phyloP scores from a whole-genome alignment of 192 early-diverging fungal genomes.

The Fimicolochytrium jonesii region DNA sequence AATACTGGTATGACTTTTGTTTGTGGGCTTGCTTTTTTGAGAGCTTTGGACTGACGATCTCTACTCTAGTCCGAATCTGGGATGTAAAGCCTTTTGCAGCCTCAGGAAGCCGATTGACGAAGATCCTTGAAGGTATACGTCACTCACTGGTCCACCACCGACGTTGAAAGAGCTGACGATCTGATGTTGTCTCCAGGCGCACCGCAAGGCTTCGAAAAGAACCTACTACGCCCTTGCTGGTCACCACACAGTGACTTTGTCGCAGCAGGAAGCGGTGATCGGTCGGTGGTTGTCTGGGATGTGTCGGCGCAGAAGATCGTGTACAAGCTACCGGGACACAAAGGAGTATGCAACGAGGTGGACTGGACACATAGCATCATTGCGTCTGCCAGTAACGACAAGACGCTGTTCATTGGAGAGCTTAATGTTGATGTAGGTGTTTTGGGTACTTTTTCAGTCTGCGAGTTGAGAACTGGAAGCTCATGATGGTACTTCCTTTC shows the following conservation, averaged over 20 bases:
- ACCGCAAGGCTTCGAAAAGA: conserved; percentile 94
- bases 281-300: conserved; percentile 90
- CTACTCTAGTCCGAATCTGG: conserved; percentile 73
- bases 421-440: conserved; percentile 29
- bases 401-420: conserved; percentile 66
- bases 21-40: no score
- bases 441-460: no score
- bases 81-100: conserved; percentile 86
- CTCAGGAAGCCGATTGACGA: conserved; percentile 63
- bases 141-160: not conserved
- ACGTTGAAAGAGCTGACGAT: no score
- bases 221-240: conserved; percentile 87
- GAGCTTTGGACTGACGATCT: no score
- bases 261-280: conserved; percentile 78
- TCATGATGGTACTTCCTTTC: no score
- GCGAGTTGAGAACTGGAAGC: no score
- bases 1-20: conserved; percentile 81
- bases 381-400: conserved; percentile 80
- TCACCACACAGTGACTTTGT: conserved; percentile 79
- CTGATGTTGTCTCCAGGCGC: conserved; percentile 52
- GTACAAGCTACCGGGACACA: conserved; percentile 94
- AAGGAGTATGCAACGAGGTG: conserved; percentile 88
- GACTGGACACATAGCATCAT: conserved; percentile 83
- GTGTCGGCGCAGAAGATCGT: conserved; percentile 69
- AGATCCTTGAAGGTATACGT: conserved; percentile 63